phyloP scores from a whole-genome alignment of 371 early-diverging fungal species.

The Zychaea mexicana region DNA sequence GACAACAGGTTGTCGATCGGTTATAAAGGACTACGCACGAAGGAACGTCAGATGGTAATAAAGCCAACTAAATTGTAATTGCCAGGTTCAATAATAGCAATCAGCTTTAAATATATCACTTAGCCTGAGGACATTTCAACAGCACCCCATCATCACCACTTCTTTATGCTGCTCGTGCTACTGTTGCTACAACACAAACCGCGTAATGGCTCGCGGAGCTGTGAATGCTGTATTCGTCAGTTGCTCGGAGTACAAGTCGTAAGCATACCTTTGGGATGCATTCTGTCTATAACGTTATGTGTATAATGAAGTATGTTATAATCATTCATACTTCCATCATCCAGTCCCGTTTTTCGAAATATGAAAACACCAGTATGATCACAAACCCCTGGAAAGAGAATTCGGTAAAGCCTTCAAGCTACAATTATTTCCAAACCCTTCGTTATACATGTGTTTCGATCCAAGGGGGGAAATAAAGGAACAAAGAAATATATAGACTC shows the following conservation, averaged over 20 bases:
- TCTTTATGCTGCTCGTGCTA: no score
- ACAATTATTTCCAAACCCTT: slow-evolving; percentile 85
- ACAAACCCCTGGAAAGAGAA: slow-evolving; percentile 82
- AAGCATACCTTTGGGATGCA: slow-evolving; percentile 91
- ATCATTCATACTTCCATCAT: neutral
- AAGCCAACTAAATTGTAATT: slow-evolving; percentile 88
- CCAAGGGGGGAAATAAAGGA: no score
- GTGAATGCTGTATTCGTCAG: slow-evolving; percentile 96
- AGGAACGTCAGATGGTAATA: slow-evolving; percentile 96
- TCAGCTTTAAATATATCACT: neutral
- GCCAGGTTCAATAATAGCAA: no score
- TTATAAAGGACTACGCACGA: slow-evolving; percentile 79
- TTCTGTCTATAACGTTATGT: slow-evolving; percentile 69
- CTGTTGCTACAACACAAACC: slow-evolving; percentile 11
- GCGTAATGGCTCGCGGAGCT: slow-evolving; percentile 81
- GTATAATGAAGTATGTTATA: neutral
- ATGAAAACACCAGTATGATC: neutral
- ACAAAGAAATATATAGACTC: no score
- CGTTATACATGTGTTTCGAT: slow-evolving; percentile 60
- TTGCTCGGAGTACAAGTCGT: slow-evolving; percentile 93
- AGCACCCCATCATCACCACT: no score
- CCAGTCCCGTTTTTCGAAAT: neutral
- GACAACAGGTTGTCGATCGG: slow-evolving; percentile 37
- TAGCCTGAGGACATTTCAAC: neutral
- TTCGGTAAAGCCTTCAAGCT: slow-evolving; percentile 83